A percentile compares a stretch with the other conserved stretches of the same genome.
Conservation (phyloP, 441 rosid genomes). For the Hura crepitans region DNA sequence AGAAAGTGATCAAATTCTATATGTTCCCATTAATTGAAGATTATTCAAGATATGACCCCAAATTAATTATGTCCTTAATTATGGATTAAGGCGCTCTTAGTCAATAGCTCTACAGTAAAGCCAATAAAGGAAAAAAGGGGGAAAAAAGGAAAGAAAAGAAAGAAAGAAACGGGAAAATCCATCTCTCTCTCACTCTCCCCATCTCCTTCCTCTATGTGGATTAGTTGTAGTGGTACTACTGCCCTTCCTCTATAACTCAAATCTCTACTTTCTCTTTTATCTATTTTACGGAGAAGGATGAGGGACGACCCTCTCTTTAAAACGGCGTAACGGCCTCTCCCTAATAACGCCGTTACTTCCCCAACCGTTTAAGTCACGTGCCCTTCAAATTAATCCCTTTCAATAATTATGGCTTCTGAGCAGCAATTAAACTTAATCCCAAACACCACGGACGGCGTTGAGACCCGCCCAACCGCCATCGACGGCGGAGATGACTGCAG, state of each 20-base stretch:
- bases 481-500: conserved; percentile 58
- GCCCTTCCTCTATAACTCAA: conserved; percentile 17
- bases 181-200: background rate
- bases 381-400: conserved; percentile 10
- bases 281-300: conserved; percentile 5
- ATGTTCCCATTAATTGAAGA: conserved; percentile 11
- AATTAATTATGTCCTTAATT: conserved; percentile 12
- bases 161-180: background rate
- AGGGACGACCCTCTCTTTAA: conserved; percentile 11
- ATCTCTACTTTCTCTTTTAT: conserved; percentile 4
- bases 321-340: conserved; percentile 55
- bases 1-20: conserved; percentile 18
- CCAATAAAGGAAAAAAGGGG: background rate
- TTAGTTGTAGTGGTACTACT: background rate
- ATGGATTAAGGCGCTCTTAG: conserved; percentile 17
- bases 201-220: background rate
- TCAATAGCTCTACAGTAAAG: conserved; percentile 23
- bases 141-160: background rate
- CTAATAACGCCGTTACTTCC: conserved; percentile 50
- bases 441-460: conserved; percentile 46
- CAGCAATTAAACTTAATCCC: conserved; percentile 41
- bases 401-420: conserved; percentile 47
- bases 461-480: conserved; percentile 26
- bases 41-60: conserved; percentile 15
- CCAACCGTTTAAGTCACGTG: conserved; percentile 36